Evolutionary conservation across 192 early-diverging fungal genomes (phyloP).

Genomic region (Backusella tuberculispora): DNA sequence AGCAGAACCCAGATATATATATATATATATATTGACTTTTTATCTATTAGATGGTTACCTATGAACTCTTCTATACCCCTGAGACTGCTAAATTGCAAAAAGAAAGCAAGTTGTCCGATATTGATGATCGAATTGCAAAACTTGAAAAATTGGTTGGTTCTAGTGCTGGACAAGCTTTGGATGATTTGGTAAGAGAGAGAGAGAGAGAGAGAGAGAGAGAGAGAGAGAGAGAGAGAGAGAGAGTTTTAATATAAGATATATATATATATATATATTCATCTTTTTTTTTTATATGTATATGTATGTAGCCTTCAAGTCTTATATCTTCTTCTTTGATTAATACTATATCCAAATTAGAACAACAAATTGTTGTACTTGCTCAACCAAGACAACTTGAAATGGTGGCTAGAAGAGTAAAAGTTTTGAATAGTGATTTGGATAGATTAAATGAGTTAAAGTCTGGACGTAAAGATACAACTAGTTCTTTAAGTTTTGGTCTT

Average conservation of each 20-base stretch:
- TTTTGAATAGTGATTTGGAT: conserved; percentile 67
- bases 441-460: conserved; percentile 67
- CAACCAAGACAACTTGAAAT: conserved; percentile 77
- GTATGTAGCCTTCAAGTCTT: conserved; percentile 23
- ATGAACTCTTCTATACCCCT: conserved; percentile 76
- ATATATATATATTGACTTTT: background rate
- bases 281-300: no score
- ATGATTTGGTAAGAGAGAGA: conserved; percentile 42
- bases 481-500: conserved; percentile 9
- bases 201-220: background rate
- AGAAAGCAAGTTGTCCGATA: conserved; percentile 59
- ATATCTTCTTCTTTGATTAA: conserved; percentile 52
- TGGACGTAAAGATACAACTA: conserved; percentile 31
- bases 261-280: background rate
- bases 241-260: background rate
- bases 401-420: conserved; percentile 63
- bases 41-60: conserved; percentile 58
- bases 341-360: conserved; percentile 69
- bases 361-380: conserved; percentile 66
- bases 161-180: conserved; percentile 61
- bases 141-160: conserved; percentile 74
- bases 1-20: no score
- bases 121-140: conserved; percentile 69
- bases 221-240: background rate
- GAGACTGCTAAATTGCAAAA: conserved; percentile 57